Evolutionary conservation across 441 rosid genomes (phyloP).

Genomic region (Adansonia gregorii): DNA sequence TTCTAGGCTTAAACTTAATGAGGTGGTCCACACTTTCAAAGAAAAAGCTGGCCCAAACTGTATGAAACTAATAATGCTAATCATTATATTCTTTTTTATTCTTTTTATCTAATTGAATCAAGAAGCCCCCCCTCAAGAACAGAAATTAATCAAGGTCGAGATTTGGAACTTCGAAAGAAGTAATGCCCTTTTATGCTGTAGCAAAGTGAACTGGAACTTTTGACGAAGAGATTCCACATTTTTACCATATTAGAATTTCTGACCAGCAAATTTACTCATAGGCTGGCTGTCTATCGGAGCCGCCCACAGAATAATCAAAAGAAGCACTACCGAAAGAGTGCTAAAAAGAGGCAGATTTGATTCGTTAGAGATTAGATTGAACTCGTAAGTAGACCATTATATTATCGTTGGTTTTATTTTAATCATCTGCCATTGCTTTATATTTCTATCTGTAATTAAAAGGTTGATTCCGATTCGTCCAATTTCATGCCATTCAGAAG

Average conservation of each 20-base stretch:
- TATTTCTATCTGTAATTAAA: not conserved
- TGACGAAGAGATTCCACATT: not conserved
- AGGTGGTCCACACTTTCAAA: not conserved
- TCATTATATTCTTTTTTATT: not conserved
- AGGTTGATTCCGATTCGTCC: not conserved
- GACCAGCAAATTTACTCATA: constrained; percentile 8
- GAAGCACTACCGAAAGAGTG: constrained; percentile 20
- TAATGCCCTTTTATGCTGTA: not conserved
- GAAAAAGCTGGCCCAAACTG: not conserved
- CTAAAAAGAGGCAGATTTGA: constrained; percentile 13
- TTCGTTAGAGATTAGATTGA: constrained; percentile 17
- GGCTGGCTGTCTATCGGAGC: constrained; percentile 1
- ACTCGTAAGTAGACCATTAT: constrained; percentile 9
- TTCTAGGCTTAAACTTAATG: not conserved
- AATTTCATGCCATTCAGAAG: not conserved
- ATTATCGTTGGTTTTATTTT: not conserved
- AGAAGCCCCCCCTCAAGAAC: not conserved
- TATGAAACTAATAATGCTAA: not conserved
- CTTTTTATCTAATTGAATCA: not conserved
- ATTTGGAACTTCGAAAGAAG: not conserved
- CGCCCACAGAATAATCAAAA: constrained; percentile 22
- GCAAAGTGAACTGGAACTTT: not conserved
- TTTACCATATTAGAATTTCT: not conserved
- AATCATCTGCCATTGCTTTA: constrained; percentile 13
- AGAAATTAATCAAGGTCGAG: not conserved